Percentiles rank a stretch among this genome's conserved stretches.
Evolutionary conservation across 202 grass and related monocot species (phyloP).

Genomic region (Digitaria exilis): DNA sequence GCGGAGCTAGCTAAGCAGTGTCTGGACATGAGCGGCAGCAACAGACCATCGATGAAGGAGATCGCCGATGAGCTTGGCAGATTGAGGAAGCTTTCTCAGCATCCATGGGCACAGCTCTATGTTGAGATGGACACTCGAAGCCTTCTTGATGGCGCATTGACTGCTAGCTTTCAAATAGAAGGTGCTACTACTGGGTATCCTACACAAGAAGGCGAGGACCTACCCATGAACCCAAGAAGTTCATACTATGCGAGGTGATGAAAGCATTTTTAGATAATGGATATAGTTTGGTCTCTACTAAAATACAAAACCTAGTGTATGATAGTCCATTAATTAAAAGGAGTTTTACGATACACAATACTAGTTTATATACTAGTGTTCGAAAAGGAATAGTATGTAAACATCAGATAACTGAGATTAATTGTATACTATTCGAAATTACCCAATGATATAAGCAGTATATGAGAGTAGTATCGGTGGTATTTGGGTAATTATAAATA

Average conservation of each 20-base stretch:
- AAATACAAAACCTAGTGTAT: neutral
- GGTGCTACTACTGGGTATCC: neutral
- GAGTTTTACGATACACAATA: too few species aligned
- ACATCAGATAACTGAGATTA: too few species aligned
- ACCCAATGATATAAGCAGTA: too few species aligned
- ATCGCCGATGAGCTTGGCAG: slow-evolving; percentile 35
- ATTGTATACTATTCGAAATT: too few species aligned
- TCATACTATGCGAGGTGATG: slow-evolving; percentile 25
- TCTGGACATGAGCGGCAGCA: slow-evolving; percentile 48
- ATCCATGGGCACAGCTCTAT: slow-evolving; percentile 40
- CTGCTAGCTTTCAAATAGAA: neutral
- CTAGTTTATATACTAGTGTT: too few species aligned
- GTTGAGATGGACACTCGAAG: neutral
- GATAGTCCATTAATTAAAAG: neutral
- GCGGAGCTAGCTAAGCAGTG: slow-evolving; percentile 58
- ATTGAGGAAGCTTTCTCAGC: slow-evolving; percentile 37
- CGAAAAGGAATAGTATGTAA: too few species aligned
- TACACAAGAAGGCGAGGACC: neutral
- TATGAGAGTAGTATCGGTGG: too few species aligned
- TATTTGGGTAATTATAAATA: too few species aligned
- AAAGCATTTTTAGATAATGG: too few species aligned
- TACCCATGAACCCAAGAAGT: slow-evolving; percentile 43
- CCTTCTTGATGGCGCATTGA: neutral
- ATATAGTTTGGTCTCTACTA: too few species aligned
- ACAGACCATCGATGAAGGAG: slow-evolving; percentile 58